Evolutionary conservation across 164 flowering plant genomes (phyloP), one percentile per base, ranked within the genome.

Genomic region (Berberis thunbergii): DNA sequence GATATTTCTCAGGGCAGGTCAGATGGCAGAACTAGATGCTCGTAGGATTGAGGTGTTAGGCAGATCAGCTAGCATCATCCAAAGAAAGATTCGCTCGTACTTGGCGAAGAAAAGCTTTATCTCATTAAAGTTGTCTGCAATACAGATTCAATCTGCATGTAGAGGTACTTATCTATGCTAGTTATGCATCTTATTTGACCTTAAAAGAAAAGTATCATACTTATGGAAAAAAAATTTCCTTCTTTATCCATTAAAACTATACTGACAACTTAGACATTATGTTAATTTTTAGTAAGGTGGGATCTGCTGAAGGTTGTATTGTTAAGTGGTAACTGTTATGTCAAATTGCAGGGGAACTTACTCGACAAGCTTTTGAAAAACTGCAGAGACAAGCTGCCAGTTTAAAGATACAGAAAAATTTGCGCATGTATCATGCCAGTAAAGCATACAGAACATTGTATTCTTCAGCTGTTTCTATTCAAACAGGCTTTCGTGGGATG

Each of bases 1-100:
- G 76, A 87, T 94, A 45, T 94, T 94, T 69, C 91, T 94, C 66
- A 80, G 99, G 75, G 97, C 97, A 67, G 99, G 99, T 56, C 99
- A 94, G 77, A 87, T 94, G 99, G 97, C 99, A 13, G 96, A 89
- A 45, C 76, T 94, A 42, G 99, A 94, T 82, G 83, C 86, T 26
- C 85, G 81, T 2, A 81, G 99, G 71, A 85, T 54, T 72, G 99
- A 87, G 75, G 88, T 91, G 57, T 73, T 94, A 54, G 96, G 95
- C 66, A 84, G 87, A 76, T 89, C 99, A 11, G 99, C 97, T 4
- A 76, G 84, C 76, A 83, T 91, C 65, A 94, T 94, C 67, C 99
- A 94, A 76, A 83, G 99, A 79, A 91, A 84, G 81, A 64, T 82
- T 12, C 97, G 99, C 53, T 83, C 99, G 39, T 82, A 84, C 74